Base-by-base conservation (phyloP, 768 basidiomycete genomes). In the Leccinum longicurvipes region DNA sequence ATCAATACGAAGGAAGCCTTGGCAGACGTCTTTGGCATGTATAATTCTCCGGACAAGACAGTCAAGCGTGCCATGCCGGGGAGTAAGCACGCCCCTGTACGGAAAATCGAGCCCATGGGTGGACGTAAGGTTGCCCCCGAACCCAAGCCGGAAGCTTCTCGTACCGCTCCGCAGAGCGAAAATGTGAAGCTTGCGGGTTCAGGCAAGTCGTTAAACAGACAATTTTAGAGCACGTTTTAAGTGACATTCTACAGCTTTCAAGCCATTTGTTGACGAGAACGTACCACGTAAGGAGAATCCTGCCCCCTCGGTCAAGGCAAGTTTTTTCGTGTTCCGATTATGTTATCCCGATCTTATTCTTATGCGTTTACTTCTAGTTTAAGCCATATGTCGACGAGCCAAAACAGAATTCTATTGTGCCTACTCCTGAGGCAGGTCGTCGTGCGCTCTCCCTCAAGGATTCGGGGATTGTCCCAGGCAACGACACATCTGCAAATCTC, bases 1-100 rank as follows among this genome's bases (percentile, higher is more conserved):
- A 93, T 98, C 63, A 97, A 97, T 69, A 99, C 97, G 27, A 95
- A 93, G 69, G 91, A 93, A 60, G 97, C 97, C 4, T 79, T 97
- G 31, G 89, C 84, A 12, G 93, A 98, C 66, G 93, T 98, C 41
- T 93, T 95, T 73, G 89, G 87, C 51, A 93, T 98, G 88, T 98
- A 94, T 69, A 96, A 97, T 69, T 91, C 89, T 9, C 90, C 90
- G 3, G 89, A 91, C 58, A 90, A 85, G 73, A 86, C 86, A 0
- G 77, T 78, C 45, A 82, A 80, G 50, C 71, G 79, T 24, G 62
- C 76, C 15, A 67, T 77, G 61, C 80, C 82, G 5, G 87, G 88
- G 23, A 87, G 84, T 62, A 89, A 89, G 65, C 82, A 89, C 65
- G 87, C 86, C 0, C 86, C 87, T 29, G 74, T 89, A 29, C 82